Base-by-base conservation (phyloP, 2,329 filamentous ascomycete species). In the Blumeriella jaapii region DNA sequence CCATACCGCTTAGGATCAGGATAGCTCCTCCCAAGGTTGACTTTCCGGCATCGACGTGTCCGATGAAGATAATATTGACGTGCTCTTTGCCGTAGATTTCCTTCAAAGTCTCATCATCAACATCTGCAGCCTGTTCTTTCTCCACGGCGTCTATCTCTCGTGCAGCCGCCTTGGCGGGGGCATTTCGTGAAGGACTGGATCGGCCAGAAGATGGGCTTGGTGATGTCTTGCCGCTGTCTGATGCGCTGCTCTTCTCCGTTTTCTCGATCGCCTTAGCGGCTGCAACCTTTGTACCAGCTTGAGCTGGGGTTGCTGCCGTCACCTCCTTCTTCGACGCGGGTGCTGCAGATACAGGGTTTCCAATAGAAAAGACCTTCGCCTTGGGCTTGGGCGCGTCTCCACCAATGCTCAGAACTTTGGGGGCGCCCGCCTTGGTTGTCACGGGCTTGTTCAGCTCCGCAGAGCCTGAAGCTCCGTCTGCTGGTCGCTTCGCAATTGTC, bases 11-110 rank as follows among this genome's bases (percentile, higher is more conserved):
- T 34, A 76, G 77, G 59, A 91, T 94, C 10, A 98, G 69, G 45
- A 98, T 93, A 34, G 83, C 83, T 32, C 91, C 91, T 56, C 91
- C 91, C 5, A 98, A 70, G 3, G 91, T 98, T 24, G 86, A 95
- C 66, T 98, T 98, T 51, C 91, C 91, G 34, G 91, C 91, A 65
- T 98, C 91, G 52, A 98, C 93, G 69, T 98, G 91, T 33, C 91
- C 89, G 55, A 96, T 82, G 63, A 96, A 95, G 47, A 96, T 94
- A 50, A 98, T 81, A 62, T 98, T 98, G 54, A 98, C 65, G 51
- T 79, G 74, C 56, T 79, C 86, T 61, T 96, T 95, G 57, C 91
- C 91, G 59, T 91, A 98, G 42, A 98, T 91, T 59, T 96, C 89
- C 59, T 86, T 84, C 41, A 98, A 65, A 0, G 85, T 89, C 16